Conservation (phyloP, 306 rosid species). For the Prunus mongolica region DNA sequence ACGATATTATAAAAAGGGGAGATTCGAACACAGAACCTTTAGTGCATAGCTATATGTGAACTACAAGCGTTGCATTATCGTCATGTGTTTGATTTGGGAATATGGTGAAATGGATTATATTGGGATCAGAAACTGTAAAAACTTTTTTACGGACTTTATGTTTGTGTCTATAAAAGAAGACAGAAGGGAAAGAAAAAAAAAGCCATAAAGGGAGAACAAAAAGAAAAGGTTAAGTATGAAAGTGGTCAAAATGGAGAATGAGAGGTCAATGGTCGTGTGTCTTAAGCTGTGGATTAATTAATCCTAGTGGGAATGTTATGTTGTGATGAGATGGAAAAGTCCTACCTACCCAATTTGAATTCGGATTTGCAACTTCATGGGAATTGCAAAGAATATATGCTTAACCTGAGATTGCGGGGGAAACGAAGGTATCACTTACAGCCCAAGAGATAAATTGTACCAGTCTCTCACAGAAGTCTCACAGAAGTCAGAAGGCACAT, state of each 20-base stretch:
- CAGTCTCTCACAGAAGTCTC: not conserved
- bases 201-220: not conserved
- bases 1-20: rapidly evolving
- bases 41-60: too few species aligned
- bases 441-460: slow-evolving; percentile 16
- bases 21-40: too few species aligned
- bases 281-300: not conserved
- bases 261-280: slow-evolving; percentile 1
- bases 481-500: not conserved
- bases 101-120: not conserved
- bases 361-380: not conserved
- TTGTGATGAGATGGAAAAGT: slow-evolving; percentile 1
- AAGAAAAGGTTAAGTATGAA: not conserved
- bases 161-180: not conserved
- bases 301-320: not conserved
- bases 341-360: not conserved
- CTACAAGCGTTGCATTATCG: too few species aligned
- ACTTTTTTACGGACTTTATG: not conserved
- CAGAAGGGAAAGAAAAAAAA: not conserved
- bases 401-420: slow-evolving; percentile 20
- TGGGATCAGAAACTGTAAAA: not conserved
- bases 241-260: not conserved
- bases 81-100: too few species aligned
- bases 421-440: slow-evolving; percentile 31
- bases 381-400: slow-evolving; percentile 31